A percentile compares a stretch with the other conserved stretches of the same genome.
Conservation (phyloP, 1,284 basidiomycete genomes). For the Cerioporus squamosus region DNA sequence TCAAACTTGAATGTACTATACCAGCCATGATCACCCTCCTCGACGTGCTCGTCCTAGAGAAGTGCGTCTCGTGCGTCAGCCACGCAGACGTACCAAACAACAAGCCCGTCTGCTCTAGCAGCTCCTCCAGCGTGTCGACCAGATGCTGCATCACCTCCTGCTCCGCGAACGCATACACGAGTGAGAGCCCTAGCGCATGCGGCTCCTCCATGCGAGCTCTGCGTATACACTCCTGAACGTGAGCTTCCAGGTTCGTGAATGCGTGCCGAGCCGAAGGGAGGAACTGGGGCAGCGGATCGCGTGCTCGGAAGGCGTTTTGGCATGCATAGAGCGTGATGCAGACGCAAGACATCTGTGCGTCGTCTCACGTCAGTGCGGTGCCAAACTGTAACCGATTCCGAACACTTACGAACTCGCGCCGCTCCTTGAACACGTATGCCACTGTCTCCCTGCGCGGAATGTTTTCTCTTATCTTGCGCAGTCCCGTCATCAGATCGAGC, state of each 20-base stretch:
- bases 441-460: slow-evolving; percentile 52
- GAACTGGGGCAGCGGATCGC: slow-evolving; percentile 55
- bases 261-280: slow-evolving; percentile 52
- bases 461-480: slow-evolving; percentile 53
- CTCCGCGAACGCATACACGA: slow-evolving; percentile 52
- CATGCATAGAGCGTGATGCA: slow-evolving; percentile 53
- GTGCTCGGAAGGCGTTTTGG: slow-evolving; percentile 52
- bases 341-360: slow-evolving; percentile 46
- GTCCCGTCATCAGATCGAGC: slow-evolving; percentile 49
- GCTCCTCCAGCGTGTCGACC: slow-evolving; percentile 47
- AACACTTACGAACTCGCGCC: slow-evolving; percentile 49
- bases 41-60: slow-evolving; percentile 28
- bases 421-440: slow-evolving; percentile 44
- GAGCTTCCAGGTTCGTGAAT: slow-evolving; percentile 39
- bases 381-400: not conserved
- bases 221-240: slow-evolving; percentile 42
- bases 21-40: slow-evolving; percentile 32
- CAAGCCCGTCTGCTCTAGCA: slow-evolving; percentile 45
- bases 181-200: slow-evolving; percentile 41
- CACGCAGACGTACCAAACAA: slow-evolving; percentile 53
- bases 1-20: slow-evolving; percentile 34
- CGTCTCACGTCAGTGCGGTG: not conserved
- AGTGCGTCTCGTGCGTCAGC: slow-evolving; percentile 36
- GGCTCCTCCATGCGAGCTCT: slow-evolving; percentile 35
- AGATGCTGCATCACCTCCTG: slow-evolving; percentile 47